Percentiles rank a stretch among this genome's conserved stretches.
phyloP scores from a whole-genome alignment of 2,329 filamentous ascomycete genomes.

The Fusarium domesticum region DNA sequence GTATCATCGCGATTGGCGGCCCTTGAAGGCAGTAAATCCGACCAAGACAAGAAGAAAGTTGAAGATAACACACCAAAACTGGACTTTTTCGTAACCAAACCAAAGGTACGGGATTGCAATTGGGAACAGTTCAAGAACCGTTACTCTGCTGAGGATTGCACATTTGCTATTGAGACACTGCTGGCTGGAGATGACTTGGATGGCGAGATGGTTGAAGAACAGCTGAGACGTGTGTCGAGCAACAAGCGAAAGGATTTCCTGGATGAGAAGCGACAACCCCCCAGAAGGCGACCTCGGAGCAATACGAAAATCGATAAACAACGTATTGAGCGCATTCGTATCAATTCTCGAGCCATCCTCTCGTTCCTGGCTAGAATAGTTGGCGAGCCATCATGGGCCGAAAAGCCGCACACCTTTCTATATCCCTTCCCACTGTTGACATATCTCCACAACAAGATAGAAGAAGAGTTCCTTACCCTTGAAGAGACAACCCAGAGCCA shows the following conservation, averaged over 20 bases:
- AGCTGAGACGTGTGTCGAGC: not conserved
- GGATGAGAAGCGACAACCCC: not conserved
- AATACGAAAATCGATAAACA: not conserved
- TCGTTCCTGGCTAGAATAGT: not conserved
- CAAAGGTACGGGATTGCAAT: conserved; percentile 1
- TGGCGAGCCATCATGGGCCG: not conserved
- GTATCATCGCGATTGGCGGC: not conserved
- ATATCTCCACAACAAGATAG: not conserved
- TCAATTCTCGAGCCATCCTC: not conserved
- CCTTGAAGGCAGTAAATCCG: not conserved
- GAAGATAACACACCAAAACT: not conserved
- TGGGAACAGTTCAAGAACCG: conserved; percentile 4
- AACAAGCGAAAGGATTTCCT: not conserved
- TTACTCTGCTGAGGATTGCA: not conserved
- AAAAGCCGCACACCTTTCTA: not conserved
- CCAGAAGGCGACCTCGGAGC: not conserved
- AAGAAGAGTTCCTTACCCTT: not conserved
- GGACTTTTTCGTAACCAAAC: not conserved
- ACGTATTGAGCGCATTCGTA: not conserved
- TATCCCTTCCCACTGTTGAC: not conserved
- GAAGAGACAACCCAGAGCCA: too few species aligned
- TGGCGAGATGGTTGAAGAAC: not conserved
- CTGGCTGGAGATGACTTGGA: not conserved
- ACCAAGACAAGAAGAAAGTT: not conserved
- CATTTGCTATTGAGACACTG: not conserved